Percentiles rank a stretch among this genome's conserved stretches.
Conservation (phyloP, 306 rosid genomes). For the Ziziphus jujuba region DNA sequence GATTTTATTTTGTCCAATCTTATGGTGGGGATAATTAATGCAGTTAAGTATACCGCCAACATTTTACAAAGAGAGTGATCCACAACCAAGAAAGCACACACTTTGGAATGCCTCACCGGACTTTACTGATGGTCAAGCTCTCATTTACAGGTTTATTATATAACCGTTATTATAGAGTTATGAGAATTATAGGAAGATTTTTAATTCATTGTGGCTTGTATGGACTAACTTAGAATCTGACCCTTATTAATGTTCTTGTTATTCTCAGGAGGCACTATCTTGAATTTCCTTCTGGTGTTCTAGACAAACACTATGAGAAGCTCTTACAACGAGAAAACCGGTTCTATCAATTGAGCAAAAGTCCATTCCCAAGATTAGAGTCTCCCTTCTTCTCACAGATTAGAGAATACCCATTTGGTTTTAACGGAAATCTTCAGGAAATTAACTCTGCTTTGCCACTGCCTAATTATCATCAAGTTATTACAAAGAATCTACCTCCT, state of each 20-base stretch:
- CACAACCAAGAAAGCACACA: conserved; percentile 34
- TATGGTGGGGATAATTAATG: neutral
- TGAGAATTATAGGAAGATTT: neutral
- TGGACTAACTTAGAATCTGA: no score
- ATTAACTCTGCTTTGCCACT: neutral
- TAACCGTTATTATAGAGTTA: neutral
- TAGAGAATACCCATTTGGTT: conserved; percentile 6
- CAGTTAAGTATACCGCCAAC: conserved; percentile 32
- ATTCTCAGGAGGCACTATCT: conserved; percentile 36
- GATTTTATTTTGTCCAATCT: neutral
- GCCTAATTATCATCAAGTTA: neutral
- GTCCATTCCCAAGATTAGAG: conserved; percentile 32
- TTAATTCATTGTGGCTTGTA: neutral
- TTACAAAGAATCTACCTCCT: neutral
- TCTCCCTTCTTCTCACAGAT: conserved; percentile 30
- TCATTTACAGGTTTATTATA: conserved; percentile 9
- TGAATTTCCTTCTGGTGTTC: conserved; percentile 44
- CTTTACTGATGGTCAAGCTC: conserved; percentile 39
- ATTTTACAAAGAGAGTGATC: conserved; percentile 27
- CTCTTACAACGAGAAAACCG: conserved; percentile 34
- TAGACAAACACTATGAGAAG: conserved; percentile 39
- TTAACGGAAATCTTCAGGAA: neutral
- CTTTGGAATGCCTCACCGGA: conserved; percentile 28
- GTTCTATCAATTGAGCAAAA: conserved; percentile 34
- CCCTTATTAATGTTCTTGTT: neutral